Conservation (phyloP, 2,329 filamentous ascomycete genomes). For the Penicillium sp. region DNA sequence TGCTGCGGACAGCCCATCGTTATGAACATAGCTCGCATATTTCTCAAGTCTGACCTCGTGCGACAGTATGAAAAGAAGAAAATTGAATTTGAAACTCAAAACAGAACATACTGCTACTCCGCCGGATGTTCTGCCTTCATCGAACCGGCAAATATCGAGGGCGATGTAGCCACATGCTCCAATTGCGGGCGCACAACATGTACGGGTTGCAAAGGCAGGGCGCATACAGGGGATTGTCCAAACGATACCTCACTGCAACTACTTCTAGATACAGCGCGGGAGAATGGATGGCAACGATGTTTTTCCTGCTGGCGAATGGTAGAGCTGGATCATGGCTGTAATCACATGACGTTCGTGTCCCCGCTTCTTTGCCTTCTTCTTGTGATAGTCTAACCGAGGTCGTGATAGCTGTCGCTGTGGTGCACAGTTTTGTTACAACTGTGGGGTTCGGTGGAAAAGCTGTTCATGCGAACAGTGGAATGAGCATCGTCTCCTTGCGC, state of each 20-base stretch:
- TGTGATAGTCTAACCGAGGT: neutral
- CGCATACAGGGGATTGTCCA: constrained; percentile 26
- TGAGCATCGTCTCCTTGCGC: constrained; percentile 39
- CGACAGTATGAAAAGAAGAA: too few species aligned
- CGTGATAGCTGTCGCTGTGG: neutral
- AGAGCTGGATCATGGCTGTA: constrained; percentile 56
- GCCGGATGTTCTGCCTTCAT: neutral
- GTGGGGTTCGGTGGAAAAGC: constrained; percentile 48
- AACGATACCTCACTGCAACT: constrained; percentile 47
- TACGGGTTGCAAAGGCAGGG: neutral
- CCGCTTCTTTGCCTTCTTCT: constrained; percentile 29
- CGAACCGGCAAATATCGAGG: neutral
- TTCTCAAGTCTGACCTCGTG: too few species aligned
- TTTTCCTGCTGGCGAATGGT: constrained; percentile 52
- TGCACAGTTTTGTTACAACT: constrained; percentile 51
- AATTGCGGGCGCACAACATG: neutral
- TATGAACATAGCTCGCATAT: too few species aligned
- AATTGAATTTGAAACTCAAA: too few species aligned
- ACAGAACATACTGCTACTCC: too few species aligned
- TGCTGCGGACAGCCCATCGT: too few species aligned
- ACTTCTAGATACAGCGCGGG: constrained; percentile 46
- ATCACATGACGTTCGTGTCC: constrained; percentile 59
- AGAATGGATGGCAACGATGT: constrained; percentile 59
- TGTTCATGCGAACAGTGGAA: constrained; percentile 49
- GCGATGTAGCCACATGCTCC: neutral